phyloP scores from a whole-genome alignment of 495 filamentous ascomycete genomes.

The Xylaria nigripes region DNA sequence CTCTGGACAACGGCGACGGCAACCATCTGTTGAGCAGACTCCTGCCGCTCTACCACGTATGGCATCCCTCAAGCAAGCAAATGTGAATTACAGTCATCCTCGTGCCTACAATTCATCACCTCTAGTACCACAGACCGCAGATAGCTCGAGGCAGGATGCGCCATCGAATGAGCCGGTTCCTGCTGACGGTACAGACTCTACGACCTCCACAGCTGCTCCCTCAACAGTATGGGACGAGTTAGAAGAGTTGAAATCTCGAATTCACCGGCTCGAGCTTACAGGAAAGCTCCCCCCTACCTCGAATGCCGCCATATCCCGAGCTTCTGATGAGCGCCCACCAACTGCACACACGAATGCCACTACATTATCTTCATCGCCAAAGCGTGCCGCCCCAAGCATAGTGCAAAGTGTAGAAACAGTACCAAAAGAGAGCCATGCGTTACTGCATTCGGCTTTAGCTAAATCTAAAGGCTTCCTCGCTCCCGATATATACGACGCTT shows the following conservation, averaged over 20 bases:
- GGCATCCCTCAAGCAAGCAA: slow-evolving; percentile 44
- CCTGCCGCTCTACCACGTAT: slow-evolving; percentile 24
- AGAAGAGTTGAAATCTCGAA: slow-evolving; percentile 90
- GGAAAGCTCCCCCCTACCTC: slow-evolving; percentile 78
- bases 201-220: slow-evolving; percentile 73
- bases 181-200: slow-evolving; percentile 67
- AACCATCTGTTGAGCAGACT: slow-evolving; percentile 33
- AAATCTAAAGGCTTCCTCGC: slow-evolving; percentile 63
- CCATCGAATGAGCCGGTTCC: slow-evolving; percentile 28
- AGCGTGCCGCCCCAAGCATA: slow-evolving; percentile 47
- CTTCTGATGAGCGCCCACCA: slow-evolving; percentile 69
- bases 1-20: slow-evolving; percentile 35
- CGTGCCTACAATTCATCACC: slow-evolving; percentile 49
- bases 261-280: slow-evolving; percentile 83
- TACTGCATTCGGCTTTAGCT: slow-evolving; percentile 69
- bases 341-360: slow-evolving; percentile 93
- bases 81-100: slow-evolving; percentile 47
- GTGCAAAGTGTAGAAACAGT: slow-evolving; percentile 25
- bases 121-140: slow-evolving; percentile 42
- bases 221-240: slow-evolving; percentile 97
- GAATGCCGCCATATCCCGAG: slow-evolving; percentile 65
- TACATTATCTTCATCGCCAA: slow-evolving; percentile 81
- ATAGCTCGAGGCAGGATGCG: slow-evolving; percentile 26
- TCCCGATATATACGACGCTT: slow-evolving; percentile 64
- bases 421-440: slow-evolving; percentile 55